These are phyloP conservation scores for Tinospora cordifolia DNA, from an alignment of 164 flowering plant genomes.

Conservation along the genomic window DNA sequence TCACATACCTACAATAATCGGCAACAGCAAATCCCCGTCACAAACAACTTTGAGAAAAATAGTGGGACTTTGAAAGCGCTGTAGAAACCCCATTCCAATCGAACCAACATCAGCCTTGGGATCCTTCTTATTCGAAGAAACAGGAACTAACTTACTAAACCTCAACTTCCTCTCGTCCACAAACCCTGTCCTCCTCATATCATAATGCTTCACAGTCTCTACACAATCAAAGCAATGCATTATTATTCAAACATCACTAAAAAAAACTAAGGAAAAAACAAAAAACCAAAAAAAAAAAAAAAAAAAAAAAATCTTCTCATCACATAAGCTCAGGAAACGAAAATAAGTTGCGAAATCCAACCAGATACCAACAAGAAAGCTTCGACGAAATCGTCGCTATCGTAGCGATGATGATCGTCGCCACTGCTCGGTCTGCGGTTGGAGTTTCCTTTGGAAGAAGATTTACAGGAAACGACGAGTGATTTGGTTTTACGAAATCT, in stretches of 20 bases:
- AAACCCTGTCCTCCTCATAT: conserved; percentile 41
- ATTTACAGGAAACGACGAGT: conserved; percentile 23
- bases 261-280: neutral
- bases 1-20: conserved; percentile 58
- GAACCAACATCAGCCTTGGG: conserved; percentile 18
- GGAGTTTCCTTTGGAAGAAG: conserved; percentile 25
- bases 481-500: conserved; percentile 15
- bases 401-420: conserved; percentile 19
- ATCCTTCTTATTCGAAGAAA: conserved; percentile 24
- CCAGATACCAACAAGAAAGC: conserved; percentile 55
- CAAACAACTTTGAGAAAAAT: conserved; percentile 74
- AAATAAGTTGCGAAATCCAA: conserved; percentile 12
- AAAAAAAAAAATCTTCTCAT: neutral
- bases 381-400: conserved; percentile 28
- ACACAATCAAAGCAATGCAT: conserved; percentile 22
- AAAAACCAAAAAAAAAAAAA: neutral
- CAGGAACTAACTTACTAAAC: conserved; percentile 22
- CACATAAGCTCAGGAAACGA: neutral
- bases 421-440: conserved; percentile 18
- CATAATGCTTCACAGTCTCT: conserved; percentile 60
- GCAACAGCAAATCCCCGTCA: conserved; percentile 62
- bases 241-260: neutral
- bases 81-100: conserved; percentile 44
- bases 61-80: conserved; percentile 51
- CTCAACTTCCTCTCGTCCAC: conserved; percentile 34